These are phyloP conservation scores for Ophiocordyceps camponoti-floridani DNA, from an alignment of 2,329 filamentous ascomycete genomes.

Conservation along the genomic window DNA sequence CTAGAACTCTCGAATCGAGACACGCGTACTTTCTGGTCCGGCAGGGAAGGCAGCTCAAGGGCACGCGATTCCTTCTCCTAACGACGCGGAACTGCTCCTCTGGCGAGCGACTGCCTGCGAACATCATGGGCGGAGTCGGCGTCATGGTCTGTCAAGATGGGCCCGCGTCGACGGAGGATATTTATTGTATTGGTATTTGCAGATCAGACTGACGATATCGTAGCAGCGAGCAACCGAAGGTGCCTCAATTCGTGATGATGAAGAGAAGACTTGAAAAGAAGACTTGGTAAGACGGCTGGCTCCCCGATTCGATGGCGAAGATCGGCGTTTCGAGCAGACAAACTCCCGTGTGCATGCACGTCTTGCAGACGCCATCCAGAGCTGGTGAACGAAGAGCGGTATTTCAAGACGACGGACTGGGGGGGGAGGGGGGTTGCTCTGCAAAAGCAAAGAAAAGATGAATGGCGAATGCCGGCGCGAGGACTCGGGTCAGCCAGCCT, in stretches of 20 bases:
- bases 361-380: too few species aligned
- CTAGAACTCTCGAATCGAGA: neutral
- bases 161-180: neutral
- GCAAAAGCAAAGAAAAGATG: neutral
- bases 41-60: constrained; percentile 81
- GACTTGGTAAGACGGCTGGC: too few species aligned
- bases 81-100: constrained; percentile 78
- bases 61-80: constrained; percentile 79
- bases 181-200: too few species aligned
- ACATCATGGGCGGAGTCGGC: constrained; percentile 61
- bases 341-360: too few species aligned
- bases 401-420: too few species aligned
- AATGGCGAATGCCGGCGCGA: neutral
- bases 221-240: neutral
- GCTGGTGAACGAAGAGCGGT: too few species aligned
- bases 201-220: too few species aligned
- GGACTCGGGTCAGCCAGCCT: neutral
- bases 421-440: neutral
- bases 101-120: constrained; percentile 58
- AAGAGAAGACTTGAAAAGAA: neutral
- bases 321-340: too few species aligned
- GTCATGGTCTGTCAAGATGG: constrained; percentile 34
- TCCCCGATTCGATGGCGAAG: too few species aligned
- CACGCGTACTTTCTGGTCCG: constrained; percentile 65
- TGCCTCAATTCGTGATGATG: too few species aligned